phyloP scores from a whole-genome alignment of 108 stramenopile genomes.

The Skeletonema potamos region DNA sequence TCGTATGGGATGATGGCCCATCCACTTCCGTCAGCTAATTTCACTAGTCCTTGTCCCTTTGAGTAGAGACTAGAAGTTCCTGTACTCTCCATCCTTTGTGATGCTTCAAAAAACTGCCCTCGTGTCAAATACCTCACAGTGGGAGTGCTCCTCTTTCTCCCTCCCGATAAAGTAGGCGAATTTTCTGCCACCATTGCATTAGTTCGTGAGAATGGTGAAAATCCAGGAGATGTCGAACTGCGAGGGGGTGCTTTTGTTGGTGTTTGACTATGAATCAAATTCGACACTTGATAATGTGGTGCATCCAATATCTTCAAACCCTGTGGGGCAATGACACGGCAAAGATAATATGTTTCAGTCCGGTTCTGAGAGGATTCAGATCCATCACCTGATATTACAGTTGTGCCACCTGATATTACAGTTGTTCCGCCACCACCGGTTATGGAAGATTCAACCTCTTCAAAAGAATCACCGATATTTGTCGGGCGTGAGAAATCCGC shows the following conservation, averaged over 20 bases:
- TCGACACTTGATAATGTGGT: conserved; percentile 77
- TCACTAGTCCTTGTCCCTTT: conserved; percentile 77
- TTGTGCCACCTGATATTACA: conserved; percentile 17
- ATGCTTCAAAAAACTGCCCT: conserved; percentile 84
- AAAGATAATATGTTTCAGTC: conserved; percentile 58
- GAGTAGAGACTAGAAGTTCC: conserved; percentile 48
- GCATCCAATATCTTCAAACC: conserved; percentile 88
- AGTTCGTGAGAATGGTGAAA: conserved; percentile 50
- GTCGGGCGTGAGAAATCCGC: conserved; percentile 6
- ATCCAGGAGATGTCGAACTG: conserved; percentile 26
- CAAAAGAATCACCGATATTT: conserved; percentile 32
- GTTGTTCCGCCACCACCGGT: conserved; percentile 11
- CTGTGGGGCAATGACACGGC: conserved; percentile 72
- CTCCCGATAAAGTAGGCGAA: conserved; percentile 26
- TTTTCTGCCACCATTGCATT: conserved; percentile 54
- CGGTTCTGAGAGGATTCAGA: background rate
- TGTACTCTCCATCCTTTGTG: conserved; percentile 67
- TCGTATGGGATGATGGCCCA: conserved; percentile 83
- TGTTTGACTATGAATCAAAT: conserved; percentile 64
- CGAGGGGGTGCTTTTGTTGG: conserved; percentile 4
- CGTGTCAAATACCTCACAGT: conserved; percentile 57
- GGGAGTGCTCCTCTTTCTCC: conserved; percentile 9
- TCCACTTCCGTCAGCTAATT: conserved; percentile 80
- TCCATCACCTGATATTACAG: conserved; percentile 8
- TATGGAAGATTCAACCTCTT: conserved; percentile 18